Conservation (phyloP, 148 eudicot species). For the Limonium bicolor region DNA sequence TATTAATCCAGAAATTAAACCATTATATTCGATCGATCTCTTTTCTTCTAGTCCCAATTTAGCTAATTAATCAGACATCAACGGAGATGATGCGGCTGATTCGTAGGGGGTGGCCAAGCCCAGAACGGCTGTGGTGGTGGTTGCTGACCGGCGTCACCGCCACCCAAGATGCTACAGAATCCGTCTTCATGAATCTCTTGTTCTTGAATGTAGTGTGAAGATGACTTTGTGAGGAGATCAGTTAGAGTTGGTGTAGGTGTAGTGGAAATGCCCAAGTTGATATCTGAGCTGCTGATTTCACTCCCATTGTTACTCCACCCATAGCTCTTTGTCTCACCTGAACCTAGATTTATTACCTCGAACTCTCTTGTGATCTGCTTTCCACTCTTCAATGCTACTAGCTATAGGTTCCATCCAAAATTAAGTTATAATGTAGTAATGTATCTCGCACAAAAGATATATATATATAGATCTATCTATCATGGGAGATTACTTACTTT, state of each 20-base stretch:
- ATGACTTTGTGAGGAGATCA: conserved; percentile 15
- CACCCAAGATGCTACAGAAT: conserved; percentile 15
- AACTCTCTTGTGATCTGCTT: conserved; percentile 41
- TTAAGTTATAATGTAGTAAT: background rate
- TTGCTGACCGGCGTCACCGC: conserved; percentile 3
- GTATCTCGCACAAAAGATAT: background rate
- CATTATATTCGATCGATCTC: no score
- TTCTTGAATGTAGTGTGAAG: conserved; percentile 10
- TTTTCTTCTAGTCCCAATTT: no score
- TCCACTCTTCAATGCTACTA: conserved; percentile 27
- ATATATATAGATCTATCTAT: background rate
- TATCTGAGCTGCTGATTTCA: conserved; percentile 48
- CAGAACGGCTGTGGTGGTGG: conserved; percentile 24
- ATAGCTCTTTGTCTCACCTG: no score
- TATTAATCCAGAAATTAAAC: no score
- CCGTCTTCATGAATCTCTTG: conserved; percentile 15
- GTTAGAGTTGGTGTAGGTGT: conserved; percentile 23
- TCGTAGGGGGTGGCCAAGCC: conserved; percentile 23
- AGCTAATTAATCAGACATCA: no score
- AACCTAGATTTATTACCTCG: conserved; percentile 46
- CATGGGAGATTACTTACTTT: background rate
- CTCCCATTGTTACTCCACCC: conserved; percentile 43
- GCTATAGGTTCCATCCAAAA: conserved; percentile 20
- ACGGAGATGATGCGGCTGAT: conserved; percentile 16
- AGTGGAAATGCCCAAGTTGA: conserved; percentile 33